phyloP scores from a whole-genome alignment of 176 grass and related monocot species.

The Raddia distichophylla region DNA sequence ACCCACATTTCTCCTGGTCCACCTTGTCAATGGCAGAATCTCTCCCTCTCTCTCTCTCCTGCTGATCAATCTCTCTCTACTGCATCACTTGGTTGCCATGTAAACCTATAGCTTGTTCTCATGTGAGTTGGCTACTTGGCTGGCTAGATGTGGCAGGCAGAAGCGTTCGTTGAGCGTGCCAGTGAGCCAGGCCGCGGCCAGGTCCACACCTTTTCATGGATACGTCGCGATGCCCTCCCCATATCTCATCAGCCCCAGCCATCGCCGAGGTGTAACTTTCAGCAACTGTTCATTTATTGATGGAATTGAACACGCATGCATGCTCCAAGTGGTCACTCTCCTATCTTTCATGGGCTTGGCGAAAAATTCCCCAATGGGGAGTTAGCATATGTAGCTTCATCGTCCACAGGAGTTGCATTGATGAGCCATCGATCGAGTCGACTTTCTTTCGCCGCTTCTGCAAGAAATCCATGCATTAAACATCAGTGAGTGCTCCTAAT shows the following conservation, averaged over 20 bases:
- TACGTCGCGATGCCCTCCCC: constrained; percentile 30
- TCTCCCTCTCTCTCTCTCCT: not conserved
- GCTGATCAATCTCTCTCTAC: constrained; percentile 17
- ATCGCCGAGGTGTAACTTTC: constrained; percentile 38
- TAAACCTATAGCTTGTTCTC: constrained; percentile 46
- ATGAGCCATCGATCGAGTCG: constrained; percentile 33
- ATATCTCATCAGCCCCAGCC: constrained; percentile 24
- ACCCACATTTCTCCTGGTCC: constrained; percentile 28
- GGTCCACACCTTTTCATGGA: constrained; percentile 43
- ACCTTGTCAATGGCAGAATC: constrained; percentile 30
- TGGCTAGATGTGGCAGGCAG: constrained; percentile 49
- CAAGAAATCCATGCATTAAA: not conserved
- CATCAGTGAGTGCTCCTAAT: not conserved
- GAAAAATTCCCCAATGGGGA: constrained; percentile 46
- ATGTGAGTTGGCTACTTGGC: constrained; percentile 59
- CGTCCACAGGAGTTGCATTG: constrained; percentile 55
- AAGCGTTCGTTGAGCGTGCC: constrained; percentile 36
- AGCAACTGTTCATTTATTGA: constrained; percentile 50
- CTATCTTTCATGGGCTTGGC: constrained; percentile 46
- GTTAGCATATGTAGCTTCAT: constrained; percentile 22
- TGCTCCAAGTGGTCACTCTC: constrained; percentile 36
- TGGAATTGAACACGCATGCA: constrained; percentile 30
- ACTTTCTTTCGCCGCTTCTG: constrained; percentile 32
- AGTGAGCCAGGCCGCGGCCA: constrained; percentile 26
- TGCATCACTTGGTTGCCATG: constrained; percentile 46